phyloP scores from a whole-genome alignment of 2,329 filamentous ascomycete species.

The Dryadomyces sulphureus region DNA sequence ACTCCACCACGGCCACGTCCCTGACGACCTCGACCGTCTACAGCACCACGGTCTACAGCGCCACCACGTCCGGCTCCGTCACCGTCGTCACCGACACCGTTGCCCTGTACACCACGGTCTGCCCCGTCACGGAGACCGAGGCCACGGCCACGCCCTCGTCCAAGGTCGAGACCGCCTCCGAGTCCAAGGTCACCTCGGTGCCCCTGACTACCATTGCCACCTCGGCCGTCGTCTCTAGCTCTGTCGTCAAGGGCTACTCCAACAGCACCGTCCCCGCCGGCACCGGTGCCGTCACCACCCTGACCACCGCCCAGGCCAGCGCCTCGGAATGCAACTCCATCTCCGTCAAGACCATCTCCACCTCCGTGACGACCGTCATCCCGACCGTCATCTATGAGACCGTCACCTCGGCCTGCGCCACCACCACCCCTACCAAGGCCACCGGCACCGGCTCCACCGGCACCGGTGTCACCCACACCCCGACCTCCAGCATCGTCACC shows the following conservation, averaged over 20 bases:
- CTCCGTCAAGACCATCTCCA: constrained; percentile 37
- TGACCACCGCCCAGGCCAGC: neutral
- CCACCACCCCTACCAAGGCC: constrained; percentile 13
- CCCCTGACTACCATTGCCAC: constrained; percentile 10
- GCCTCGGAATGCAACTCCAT: constrained; percentile 15
- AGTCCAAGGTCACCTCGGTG: too few species aligned
- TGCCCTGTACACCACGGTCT: constrained; percentile 29
- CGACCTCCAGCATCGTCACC: constrained; percentile 22
- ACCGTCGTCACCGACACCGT: constrained; percentile 22
- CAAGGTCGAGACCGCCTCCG: too few species aligned
- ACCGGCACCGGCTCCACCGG: neutral
- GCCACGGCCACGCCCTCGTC: neutral
- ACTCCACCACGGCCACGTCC: constrained; percentile 5
- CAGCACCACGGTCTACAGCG: constrained; percentile 42
- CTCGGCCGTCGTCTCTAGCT: constrained; percentile 1
- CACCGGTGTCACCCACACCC: constrained; percentile 4
- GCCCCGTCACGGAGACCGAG: constrained; percentile 15
- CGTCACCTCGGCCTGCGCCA: constrained; percentile 26
- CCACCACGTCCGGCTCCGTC: constrained; percentile 35
- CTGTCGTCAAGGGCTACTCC: constrained; percentile 12
- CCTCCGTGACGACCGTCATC: constrained; percentile 39
- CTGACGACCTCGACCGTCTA: constrained; percentile 35
- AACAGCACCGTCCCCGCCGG: constrained; percentile 4
- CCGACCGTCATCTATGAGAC: constrained; percentile 39
- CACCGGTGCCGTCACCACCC: constrained; percentile 6